A percentile compares a stretch with the other conserved stretches of the same genome.
These are phyloP conservation scores for Thermomyces lanuginosus DNA, from an alignment of 2,329 filamentous ascomycete genomes.

Conservation along the genomic window DNA sequence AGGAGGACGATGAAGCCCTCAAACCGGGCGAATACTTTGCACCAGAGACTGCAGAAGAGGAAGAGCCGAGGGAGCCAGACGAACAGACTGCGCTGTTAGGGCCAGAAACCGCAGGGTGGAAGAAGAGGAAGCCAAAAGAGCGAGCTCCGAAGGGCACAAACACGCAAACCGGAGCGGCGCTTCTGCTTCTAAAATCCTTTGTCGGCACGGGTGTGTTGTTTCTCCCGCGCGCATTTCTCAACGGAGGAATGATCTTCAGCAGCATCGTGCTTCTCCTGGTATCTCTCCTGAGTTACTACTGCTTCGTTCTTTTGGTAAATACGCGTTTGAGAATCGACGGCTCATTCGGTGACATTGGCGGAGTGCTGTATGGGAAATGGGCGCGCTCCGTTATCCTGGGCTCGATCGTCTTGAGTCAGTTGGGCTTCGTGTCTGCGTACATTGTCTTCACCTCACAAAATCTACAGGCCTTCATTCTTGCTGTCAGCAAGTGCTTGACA, in stretches of 20 bases:
- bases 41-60: conserved; percentile 51
- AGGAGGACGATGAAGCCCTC: conserved; percentile 86
- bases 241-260: conserved; percentile 94
- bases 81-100: conserved; percentile 73
- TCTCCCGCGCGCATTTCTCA: conserved; percentile 49
- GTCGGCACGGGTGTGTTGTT: conserved; percentile 43
- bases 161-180: conserved; percentile 58
- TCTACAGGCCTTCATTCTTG: conserved; percentile 81
- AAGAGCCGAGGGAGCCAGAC: conserved; percentile 55
- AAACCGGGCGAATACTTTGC: conserved; percentile 83
- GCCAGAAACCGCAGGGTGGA: conserved; percentile 48
- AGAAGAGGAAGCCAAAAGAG: conserved; percentile 59
- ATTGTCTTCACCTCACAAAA: conserved; percentile 97
- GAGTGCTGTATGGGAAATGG: conserved; percentile 75
- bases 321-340: conserved; percentile 72
- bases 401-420: conserved; percentile 88
- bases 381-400: conserved; percentile 75
- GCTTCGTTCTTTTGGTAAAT: conserved; percentile 82
- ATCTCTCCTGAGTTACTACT: conserved; percentile 82
- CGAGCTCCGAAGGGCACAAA: conserved; percentile 61
- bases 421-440: conserved; percentile 88
- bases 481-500: conserved; percentile 73
- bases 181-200: conserved; percentile 90
- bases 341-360: conserved; percentile 97
- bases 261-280: conserved; percentile 78